These are phyloP conservation scores for Friedmanniomyces simplex DNA, from an alignment of 495 filamentous ascomycete species.

Conservation along the genomic window DNA sequence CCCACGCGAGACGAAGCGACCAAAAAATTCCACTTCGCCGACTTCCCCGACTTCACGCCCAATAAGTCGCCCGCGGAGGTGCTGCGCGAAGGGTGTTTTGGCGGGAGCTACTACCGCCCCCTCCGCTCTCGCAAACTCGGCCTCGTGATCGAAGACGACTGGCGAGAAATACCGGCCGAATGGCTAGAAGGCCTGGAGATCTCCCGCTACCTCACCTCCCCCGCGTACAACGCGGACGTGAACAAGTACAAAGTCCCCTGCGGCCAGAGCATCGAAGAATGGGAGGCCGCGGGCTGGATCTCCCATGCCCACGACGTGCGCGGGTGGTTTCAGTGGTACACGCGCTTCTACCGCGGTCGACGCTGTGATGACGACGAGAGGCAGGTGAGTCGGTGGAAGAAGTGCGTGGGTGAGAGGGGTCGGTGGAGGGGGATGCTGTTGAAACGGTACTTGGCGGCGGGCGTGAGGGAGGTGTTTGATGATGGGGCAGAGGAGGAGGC, in stretches of 20 bases:
- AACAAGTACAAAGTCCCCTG: constrained; percentile 41
- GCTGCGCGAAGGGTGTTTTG: constrained; percentile 38
- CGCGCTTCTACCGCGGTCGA: constrained; percentile 38
- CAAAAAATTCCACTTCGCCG: constrained; percentile 34
- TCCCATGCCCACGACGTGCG: constrained; percentile 36
- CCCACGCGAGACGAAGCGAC: constrained; percentile 32
- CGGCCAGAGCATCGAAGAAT: constrained; percentile 42
- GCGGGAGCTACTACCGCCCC: constrained; percentile 39
- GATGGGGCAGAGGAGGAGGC: constrained; percentile 35
- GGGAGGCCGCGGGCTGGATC: constrained; percentile 43
- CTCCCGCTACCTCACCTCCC: constrained; percentile 26
- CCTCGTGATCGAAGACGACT: constrained; percentile 34
- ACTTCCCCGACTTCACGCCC: constrained; percentile 35
- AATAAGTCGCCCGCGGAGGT: constrained; percentile 42
- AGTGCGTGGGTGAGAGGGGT: constrained; percentile 39
- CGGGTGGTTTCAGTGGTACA: constrained; percentile 46
- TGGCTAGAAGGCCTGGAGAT: constrained; percentile 35
- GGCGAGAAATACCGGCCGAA: constrained; percentile 32
- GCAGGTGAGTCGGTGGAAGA: constrained; percentile 39
- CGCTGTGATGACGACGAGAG: constrained; percentile 41
- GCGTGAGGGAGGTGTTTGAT: constrained; percentile 37
- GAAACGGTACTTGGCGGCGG: constrained; percentile 36
- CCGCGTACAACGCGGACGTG: constrained; percentile 33
- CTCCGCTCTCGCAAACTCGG: constrained; percentile 32
- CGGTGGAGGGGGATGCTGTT: constrained; percentile 37